These are phyloP conservation scores for Ustilago nuda DNA, from an alignment of 1,284 basidiomycete species.

Conservation along the genomic window DNA sequence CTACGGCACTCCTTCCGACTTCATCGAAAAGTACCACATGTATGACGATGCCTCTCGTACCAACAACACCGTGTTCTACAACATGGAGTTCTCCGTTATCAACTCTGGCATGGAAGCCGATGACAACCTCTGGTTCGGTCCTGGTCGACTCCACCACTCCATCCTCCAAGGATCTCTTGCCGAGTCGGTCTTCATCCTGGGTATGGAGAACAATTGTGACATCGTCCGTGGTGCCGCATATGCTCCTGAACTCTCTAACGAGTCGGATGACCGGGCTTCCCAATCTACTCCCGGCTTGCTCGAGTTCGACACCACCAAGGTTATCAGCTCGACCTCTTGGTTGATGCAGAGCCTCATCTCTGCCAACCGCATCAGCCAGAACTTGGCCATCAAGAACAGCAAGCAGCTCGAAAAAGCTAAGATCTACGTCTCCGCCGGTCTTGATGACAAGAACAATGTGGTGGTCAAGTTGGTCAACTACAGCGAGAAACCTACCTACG, in stretches of 20 bases:
- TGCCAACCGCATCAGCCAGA: conserved; percentile 46
- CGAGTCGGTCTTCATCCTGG: conserved; percentile 81
- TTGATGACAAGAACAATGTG: conserved; percentile 17
- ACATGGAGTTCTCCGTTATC: conserved; percentile 79
- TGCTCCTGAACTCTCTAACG: conserved; percentile 74
- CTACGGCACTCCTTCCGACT: conserved; percentile 42
- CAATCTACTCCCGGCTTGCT: conserved; percentile 77
- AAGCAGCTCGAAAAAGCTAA: conserved; percentile 31
- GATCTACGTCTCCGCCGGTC: conserved; percentile 44
- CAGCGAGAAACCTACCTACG: conserved; percentile 15
- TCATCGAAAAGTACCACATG: conserved; percentile 39
- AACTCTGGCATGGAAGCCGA: conserved; percentile 71
- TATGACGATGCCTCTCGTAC: conserved; percentile 48
- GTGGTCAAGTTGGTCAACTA: conserved; percentile 57
- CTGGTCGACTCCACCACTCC: conserved; percentile 76
- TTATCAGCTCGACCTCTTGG: conserved; percentile 75
- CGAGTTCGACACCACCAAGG: conserved; percentile 72
- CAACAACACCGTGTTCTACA: conserved; percentile 54
- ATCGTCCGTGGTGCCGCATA: conserved; percentile 78
- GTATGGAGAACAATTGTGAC: conserved; percentile 75
- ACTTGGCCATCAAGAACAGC: conserved; percentile 28
- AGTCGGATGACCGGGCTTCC: conserved; percentile 66
- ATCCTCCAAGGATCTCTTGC: conserved; percentile 72
- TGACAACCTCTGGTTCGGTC: conserved; percentile 73
- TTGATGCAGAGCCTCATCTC: conserved; percentile 75